Evolutionary conservation across 2,329 filamentous ascomycete species (phyloP), one percentile per base, ranked within the genome.

Genomic region (Botryotinia globosa): DNA sequence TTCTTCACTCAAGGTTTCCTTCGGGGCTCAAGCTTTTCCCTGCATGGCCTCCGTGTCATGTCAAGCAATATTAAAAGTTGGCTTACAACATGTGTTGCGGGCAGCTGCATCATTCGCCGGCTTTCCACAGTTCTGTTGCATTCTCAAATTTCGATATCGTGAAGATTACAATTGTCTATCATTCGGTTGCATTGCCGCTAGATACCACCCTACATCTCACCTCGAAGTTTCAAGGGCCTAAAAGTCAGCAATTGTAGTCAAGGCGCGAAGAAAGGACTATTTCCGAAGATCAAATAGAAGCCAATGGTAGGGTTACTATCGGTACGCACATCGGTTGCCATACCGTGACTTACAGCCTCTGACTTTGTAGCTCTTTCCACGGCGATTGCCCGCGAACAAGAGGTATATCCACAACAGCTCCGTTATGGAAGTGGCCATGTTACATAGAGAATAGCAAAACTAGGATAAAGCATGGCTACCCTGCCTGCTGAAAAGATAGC

Each of bases 201-300:
- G 5, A 66, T 56, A 29, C 62, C 39, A 67, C 69, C 51, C 37
- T 66, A 44, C 34, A 64, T 71, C 37, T 71, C 48, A 71, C 69
- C 37, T 48, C 56, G 42, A 44, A 20, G 63, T 29, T 54, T 18
- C 59, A 71, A 71, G 61, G 29, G 39, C 39, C 34, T n/a, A 62
- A 48, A 37, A 32, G 37, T 65, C 44, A 71, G 69, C 69, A 65
- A 37, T 61, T 58, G 25, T 51, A 25, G 44, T 54, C 69, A 64
- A 44, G 59, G 69, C 69, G 29, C 44, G 44, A 45, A 34, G 12
- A 29, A 18, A 29, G 1, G n/a, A 54, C 25, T 64, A 58, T 37
- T 58, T n/a, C 25, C 45, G 59, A 54, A 59, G 32, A 71, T 54
- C 44, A 61, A 39, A 64, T 56, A 18, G 18, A 58, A 25, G 56